Base-by-base conservation (phyloP, 177 flowering plant genomes). In the Tripterygium wilfordii region DNA sequence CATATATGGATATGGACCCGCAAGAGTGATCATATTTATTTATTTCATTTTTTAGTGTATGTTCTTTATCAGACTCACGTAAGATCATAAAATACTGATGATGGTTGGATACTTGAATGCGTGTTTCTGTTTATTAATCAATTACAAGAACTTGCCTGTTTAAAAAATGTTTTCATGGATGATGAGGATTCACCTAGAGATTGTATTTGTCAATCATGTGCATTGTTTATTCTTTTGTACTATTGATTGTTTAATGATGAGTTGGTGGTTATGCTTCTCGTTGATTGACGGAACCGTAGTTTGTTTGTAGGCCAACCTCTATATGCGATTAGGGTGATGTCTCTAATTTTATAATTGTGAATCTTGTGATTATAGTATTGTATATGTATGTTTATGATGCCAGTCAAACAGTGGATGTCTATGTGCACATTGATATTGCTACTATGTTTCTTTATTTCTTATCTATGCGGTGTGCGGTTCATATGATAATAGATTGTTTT, bases 281-380 rank as follows among this genome's bases (percentile, higher is more conserved):
- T 49, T 60, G 56, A 21, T 57, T 52, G 42, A 43, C 52, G 45
- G 29, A 54, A 21, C 45, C 49, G n/a, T 56, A 53, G 58, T 65
- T 53, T 61, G 43, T 45, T 64, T 57, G 41, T 54, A 39, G 48
- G 53, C 63, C n/a, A n/a, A 41, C 42, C 24, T 31, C 40, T n/a
- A n/a, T 53, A 8, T 52, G 54, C 37, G 30, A 50, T 42, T 30
- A 49, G 29, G 42, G 47, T 48, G 36, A 31, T 61, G 15, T 27
- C n/a, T n/a, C n/a, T 19, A 18, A 45, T 37, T 35, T 37, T 64
- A 42, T 28, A 16, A 18, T 25, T 36, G 2, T 48, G 16, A 14
- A 40, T 29, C 10, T 18, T 6, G 15, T 0, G 20, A 36, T 24
- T 48, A n/a, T 36, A 19, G 32, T 36, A 2, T 6, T 19, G 35